Base-by-base conservation (phyloP, 225 moss, liverwort and hornwort genomes). In the Thuidium tamariscinum region DNA sequence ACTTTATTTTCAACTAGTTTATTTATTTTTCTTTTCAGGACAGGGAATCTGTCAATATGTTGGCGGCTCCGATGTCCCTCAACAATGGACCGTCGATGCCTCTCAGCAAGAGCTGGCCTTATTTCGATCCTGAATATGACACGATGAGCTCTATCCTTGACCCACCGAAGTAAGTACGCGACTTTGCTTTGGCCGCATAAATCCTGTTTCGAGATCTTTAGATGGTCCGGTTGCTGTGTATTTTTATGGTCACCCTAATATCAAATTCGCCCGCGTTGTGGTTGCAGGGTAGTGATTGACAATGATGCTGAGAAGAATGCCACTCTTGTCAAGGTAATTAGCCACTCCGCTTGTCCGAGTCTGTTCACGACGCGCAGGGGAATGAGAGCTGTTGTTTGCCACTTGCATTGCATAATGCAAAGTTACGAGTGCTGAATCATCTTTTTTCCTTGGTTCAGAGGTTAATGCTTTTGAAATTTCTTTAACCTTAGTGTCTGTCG, bases 81-180 rank as follows among this genome's bases (percentile, higher is more conserved):
- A 87, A 79, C 55, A 93, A 77, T 86, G 92, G 89, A 66, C 87
- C 90, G 71, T 26, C 87, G 57, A 91, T 91, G 91, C 79, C 83
- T 39, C 77, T 85, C 7, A 85, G 83, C 41, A 93, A 88, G 89
- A 91, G 89, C 37, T 93, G 93, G 93, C 93, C 91, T 68, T 93
- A 93, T 32, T 93, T 93, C 60, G 93, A 93, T 85, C 93, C 91
- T 16, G 93, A 93, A 80, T 93, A 93, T 77, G 93, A 93, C 72
- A 91, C 89, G 30, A 91, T 93, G 89, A 93, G 91, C 87, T 80
- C 93, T 70, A 60, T 93, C 83, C 70, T 93, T 74, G 93, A 93
- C 80, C 93, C 93, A 71, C 93, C 93, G 32, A 91, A 89, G 93
- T 93, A 85, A 77, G 89, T 64, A 61, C 39, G 10, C 34, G 56